phyloP scores from a whole-genome alignment of 768 basidiomycete genomes.

The Suillus sp. region DNA sequence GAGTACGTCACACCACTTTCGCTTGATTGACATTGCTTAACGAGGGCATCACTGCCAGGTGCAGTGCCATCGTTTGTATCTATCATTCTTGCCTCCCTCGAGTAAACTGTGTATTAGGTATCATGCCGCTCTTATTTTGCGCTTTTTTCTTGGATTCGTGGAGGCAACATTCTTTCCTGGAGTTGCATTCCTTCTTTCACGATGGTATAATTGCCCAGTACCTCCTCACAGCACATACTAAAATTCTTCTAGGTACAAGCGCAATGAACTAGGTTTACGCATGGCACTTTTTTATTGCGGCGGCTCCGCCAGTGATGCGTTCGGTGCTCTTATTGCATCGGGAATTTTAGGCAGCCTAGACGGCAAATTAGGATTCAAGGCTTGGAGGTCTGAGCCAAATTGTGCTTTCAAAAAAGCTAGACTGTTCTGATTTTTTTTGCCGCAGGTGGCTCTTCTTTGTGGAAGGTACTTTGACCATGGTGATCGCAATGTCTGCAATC shows the following conservation, averaged over 20 bases:
- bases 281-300: constrained; percentile 70
- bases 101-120: constrained; percentile 42
- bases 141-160: constrained; percentile 58
- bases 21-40: constrained; percentile 9
- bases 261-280: constrained; percentile 64
- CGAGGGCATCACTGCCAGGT: constrained; percentile 24
- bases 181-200: constrained; percentile 63
- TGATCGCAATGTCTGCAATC: constrained; percentile 50
- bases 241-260: constrained; percentile 47
- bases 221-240: no score
- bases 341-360: constrained; percentile 72
- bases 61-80: constrained; percentile 34
- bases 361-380: constrained; percentile 60
- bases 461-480: constrained; percentile 59
- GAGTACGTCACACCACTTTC: constrained; percentile 32
- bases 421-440: not conserved
- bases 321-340: constrained; percentile 75
- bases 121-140: constrained; percentile 40
- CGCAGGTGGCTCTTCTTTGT: constrained; percentile 70
- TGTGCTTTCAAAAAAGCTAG: not conserved
- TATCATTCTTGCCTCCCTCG: not conserved
- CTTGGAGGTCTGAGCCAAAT: constrained; percentile 59
- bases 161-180: constrained; percentile 71
- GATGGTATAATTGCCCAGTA: constrained; percentile 43
- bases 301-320: constrained; percentile 75